Conservation (phyloP, 129 eudicot species). For the Arctium minus region DNA sequence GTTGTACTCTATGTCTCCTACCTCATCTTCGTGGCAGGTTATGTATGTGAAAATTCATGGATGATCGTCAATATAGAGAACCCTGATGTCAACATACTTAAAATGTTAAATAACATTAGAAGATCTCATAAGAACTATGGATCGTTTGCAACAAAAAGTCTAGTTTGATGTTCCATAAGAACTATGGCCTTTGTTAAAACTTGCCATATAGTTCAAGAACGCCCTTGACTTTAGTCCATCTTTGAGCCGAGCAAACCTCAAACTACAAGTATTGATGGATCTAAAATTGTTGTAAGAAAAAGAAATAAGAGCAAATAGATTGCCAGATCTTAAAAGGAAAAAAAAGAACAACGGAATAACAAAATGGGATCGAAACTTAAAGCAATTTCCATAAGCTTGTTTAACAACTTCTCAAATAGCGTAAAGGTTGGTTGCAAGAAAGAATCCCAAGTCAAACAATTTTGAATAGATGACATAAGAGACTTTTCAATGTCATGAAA, state of each 20-base stretch:
- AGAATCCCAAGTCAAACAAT: background rate
- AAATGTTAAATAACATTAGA: conserved; percentile 13
- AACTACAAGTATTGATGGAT: too few species aligned
- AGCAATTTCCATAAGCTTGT: conserved; percentile 83
- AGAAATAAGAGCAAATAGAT: background rate
- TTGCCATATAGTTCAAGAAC: background rate
- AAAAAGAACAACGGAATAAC: background rate
- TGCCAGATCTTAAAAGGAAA: background rate
- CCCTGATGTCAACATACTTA: conserved; percentile 44
- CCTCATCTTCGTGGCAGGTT: conserved; percentile 29
- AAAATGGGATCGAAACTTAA: conserved; percentile 41
- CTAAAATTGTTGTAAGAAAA: background rate
- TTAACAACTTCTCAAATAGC: conserved; percentile 82
- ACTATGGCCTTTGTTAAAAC: background rate
- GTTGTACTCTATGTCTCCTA: conserved; percentile 31
- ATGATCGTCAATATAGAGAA: conserved; percentile 86
- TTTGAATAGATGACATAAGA: background rate
- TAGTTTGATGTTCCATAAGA: too few species aligned
- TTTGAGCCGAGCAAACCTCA: background rate
- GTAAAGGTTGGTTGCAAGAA: conserved; percentile 52
- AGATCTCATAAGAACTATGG: too few species aligned
- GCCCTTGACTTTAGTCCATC: too few species aligned
- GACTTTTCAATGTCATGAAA: conserved; percentile 13
- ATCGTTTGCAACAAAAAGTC: too few species aligned
- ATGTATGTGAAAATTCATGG: conserved; percentile 80